Percentiles rank a stretch among this genome's conserved stretches.
These are phyloP conservation scores for Ophiorrhiza pumila DNA, from an alignment of 257 asterid genomes.

Conservation along the genomic window DNA sequence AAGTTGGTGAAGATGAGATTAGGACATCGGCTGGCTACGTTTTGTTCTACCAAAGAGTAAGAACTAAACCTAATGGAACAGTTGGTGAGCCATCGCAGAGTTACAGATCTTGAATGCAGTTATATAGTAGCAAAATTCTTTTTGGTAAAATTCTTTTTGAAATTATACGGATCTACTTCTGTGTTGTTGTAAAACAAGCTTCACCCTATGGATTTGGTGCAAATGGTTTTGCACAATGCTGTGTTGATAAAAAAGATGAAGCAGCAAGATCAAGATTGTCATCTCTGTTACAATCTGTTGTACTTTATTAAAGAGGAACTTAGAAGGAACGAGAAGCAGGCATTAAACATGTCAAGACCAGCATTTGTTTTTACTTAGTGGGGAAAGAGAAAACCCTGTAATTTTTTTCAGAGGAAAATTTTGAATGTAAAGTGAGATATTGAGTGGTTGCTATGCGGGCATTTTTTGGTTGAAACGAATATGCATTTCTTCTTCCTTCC, in stretches of 20 bases:
- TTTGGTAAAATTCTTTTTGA: neutral
- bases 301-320: neutral
- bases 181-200: neutral
- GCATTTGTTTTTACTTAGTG: neutral
- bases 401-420: neutral
- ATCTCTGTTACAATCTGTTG: neutral
- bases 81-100: conserved; percentile 46
- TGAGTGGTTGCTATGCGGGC: neutral
- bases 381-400: neutral
- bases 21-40: conserved; percentile 93
- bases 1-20: conserved; percentile 65
- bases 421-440: neutral
- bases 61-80: conserved; percentile 28
- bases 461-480: neutral
- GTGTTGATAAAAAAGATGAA: neutral
- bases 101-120: conserved; percentile 22
- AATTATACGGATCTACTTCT: neutral
- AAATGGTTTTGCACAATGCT: neutral
- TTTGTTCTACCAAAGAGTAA: conserved; percentile 78
- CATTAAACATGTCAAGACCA: neutral
- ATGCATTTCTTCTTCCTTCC: neutral
- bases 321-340: neutral
- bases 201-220: neutral
- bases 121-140: neutral
- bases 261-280: neutral